Conservation (phyloP, 177 flowering plant species). For the Tripterygium wilfordii region DNA sequence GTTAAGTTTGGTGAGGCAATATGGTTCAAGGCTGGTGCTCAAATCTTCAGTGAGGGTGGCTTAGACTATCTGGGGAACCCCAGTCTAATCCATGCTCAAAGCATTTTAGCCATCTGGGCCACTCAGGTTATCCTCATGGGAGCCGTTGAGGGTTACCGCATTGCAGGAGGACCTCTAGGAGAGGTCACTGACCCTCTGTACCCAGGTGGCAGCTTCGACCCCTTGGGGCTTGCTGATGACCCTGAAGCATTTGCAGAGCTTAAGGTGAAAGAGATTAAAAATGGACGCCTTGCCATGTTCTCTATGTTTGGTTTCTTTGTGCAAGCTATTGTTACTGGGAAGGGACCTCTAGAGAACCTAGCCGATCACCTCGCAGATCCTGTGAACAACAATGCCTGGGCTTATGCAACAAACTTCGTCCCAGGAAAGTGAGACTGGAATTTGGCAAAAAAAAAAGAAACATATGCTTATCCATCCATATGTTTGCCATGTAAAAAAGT, state of each 20-base stretch:
- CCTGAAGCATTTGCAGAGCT: slow-evolving; percentile 37
- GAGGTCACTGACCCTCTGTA: slow-evolving; percentile 28
- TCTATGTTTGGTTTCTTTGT: slow-evolving; percentile 39
- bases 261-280: slow-evolving; percentile 33
- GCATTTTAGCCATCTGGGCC: slow-evolving; percentile 36
- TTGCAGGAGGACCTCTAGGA: slow-evolving; percentile 30
- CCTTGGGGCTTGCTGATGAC: slow-evolving; percentile 26
- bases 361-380: slow-evolving; percentile 30
- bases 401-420: slow-evolving; percentile 33
- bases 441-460: too few relatives aligned
- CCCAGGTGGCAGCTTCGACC: slow-evolving; percentile 31
- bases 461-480: background rate
- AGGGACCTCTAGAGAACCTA: slow-evolving; percentile 32
- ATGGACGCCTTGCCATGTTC: slow-evolving; percentile 37
- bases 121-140: slow-evolving; percentile 29
- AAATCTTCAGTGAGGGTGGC: slow-evolving; percentile 36
- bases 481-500: background rate
- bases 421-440: slow-evolving; percentile 28
- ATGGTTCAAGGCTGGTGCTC: slow-evolving; percentile 35
- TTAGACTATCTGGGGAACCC: slow-evolving; percentile 37
- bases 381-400: slow-evolving; percentile 31
- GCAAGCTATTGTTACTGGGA: slow-evolving; percentile 32
- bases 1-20: slow-evolving; percentile 34
- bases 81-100: slow-evolving; percentile 30
- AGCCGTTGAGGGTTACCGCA: slow-evolving; percentile 30